Percentiles rank a stretch among this genome's conserved stretches.
Conservation (phyloP, 1,284 basidiomycete species). For the Austroboletus olivaceoglutinosus region DNA sequence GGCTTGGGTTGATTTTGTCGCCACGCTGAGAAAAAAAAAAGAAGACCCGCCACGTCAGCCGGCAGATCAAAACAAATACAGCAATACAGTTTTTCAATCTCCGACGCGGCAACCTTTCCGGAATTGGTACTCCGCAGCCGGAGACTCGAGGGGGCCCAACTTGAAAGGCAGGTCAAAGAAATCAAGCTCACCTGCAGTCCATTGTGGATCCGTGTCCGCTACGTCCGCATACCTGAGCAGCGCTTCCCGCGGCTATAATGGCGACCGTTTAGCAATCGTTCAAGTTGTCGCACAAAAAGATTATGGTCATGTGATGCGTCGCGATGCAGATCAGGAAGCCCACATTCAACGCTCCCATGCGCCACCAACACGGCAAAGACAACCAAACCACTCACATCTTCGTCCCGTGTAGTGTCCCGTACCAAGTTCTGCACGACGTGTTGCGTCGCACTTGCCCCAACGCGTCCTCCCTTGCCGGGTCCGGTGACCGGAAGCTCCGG, state of each 20-base stretch:
- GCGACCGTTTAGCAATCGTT: slow-evolving; percentile 20
- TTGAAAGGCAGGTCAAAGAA: slow-evolving; percentile 12
- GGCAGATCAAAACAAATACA: slow-evolving; percentile 46
- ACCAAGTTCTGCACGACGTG: slow-evolving; percentile 93
- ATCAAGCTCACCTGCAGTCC: slow-evolving; percentile 69
- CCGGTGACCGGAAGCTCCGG: slow-evolving; percentile 91
- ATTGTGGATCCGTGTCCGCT: slow-evolving; percentile 74
- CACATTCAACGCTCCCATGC: slow-evolving; percentile 1
- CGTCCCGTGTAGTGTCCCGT: slow-evolving; percentile 81
- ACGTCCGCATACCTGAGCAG: slow-evolving; percentile 87
- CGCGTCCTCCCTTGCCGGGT: slow-evolving; percentile 87
- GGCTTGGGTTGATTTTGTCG: slow-evolving; percentile 75
- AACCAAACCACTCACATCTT: slow-evolving; percentile 75
- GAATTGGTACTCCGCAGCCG: slow-evolving; percentile 32
- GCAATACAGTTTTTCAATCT: slow-evolving; percentile 42
- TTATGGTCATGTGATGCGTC: slow-evolving; percentile 13
- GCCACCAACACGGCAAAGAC: background rate
- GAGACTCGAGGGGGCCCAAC: slow-evolving; percentile 1
- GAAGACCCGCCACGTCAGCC: slow-evolving; percentile 61
- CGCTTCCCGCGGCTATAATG: slow-evolving; percentile 85
- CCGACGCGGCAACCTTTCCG: slow-evolving; percentile 37
- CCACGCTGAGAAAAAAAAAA: slow-evolving; percentile 70
- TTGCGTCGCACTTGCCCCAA: slow-evolving; percentile 93
- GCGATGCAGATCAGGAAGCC: slow-evolving; percentile 11
- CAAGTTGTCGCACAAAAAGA: slow-evolving; percentile 14